phyloP scores from a whole-genome alignment of 192 early-diverging fungal species.

The Mortierella antarctica region DNA sequence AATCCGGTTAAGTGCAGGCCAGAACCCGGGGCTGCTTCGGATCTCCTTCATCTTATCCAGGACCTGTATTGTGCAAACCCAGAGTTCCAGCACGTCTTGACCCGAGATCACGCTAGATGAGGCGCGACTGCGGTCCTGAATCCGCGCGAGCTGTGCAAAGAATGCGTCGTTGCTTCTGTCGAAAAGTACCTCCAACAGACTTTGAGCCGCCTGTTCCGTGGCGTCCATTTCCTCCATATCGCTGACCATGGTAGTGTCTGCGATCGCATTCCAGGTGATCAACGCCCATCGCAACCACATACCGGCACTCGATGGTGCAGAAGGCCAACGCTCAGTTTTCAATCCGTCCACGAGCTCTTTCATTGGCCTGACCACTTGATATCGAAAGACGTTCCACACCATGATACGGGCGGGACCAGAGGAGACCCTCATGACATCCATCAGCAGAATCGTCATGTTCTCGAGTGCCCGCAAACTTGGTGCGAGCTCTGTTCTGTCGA shows the following conservation, averaged over 20 bases:
- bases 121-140: not conserved
- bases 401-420: no score
- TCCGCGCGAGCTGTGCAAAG: not conserved
- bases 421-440: not conserved
- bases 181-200: constrained; percentile 5
- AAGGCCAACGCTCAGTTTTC: not conserved
- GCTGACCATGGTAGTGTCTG: not conserved
- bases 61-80: constrained; percentile 28
- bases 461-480: not conserved
- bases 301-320: not conserved
- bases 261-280: constrained; percentile 5
- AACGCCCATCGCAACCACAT: constrained; percentile 21
- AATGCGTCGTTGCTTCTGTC: not conserved
- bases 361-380: not conserved
- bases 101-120: constrained; percentile 3
- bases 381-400: constrained; percentile 1
- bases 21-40: no score
- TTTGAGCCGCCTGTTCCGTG: not conserved
- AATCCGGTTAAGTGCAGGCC: no score
- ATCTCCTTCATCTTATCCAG: not conserved
- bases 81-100: constrained; percentile 26
- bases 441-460: not conserved
- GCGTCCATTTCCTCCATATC: not conserved
- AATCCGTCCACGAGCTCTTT: not conserved
- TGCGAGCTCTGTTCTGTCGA: not conserved